A percentile compares a stretch with the other conserved stretches of the same genome.
phyloP scores from a whole-genome alignment of 192 early-diverging fungal species.

The Podila epigama region DNA sequence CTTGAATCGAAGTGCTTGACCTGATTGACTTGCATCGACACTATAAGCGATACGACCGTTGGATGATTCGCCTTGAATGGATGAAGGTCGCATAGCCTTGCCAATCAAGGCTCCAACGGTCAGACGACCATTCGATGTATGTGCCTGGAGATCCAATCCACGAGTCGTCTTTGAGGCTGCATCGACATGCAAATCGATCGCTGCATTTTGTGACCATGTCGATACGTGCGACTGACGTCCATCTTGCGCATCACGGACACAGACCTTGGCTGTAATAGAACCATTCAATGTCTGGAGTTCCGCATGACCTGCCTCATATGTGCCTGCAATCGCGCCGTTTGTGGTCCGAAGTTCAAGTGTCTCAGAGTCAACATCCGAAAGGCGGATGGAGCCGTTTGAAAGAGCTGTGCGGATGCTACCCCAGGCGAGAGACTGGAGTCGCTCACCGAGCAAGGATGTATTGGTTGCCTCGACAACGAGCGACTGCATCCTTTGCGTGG shows the following conservation, averaged over 20 bases:
- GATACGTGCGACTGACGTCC: slow-evolving; percentile 8
- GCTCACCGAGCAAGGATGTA: slow-evolving; percentile 5
- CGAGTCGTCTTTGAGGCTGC: slow-evolving; percentile 12
- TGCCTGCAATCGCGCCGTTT: slow-evolving; percentile 16
- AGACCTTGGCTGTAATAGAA: slow-evolving; percentile 13
- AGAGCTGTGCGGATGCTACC: slow-evolving; percentile 12
- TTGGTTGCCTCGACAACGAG: slow-evolving; percentile 10
- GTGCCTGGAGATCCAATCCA: slow-evolving; percentile 25
- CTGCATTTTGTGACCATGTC: slow-evolving; percentile 6
- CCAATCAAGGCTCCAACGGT: slow-evolving; percentile 14
- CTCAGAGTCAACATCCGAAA: slow-evolving; percentile 5
- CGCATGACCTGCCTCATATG: slow-evolving; percentile 18
- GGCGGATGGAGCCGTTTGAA: slow-evolving; percentile 13
- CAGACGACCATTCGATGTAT: slow-evolving; percentile 7
- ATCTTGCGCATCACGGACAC: slow-evolving; percentile 15
- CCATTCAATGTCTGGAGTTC: slow-evolving; percentile 22
- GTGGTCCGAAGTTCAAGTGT: neutral
- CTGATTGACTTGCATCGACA: slow-evolving; percentile 19
- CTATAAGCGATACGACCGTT: slow-evolving; percentile 19
- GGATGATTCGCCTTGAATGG: slow-evolving; percentile 2
- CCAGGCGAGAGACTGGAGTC: slow-evolving; percentile 9
- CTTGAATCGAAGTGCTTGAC: slow-evolving; percentile 17
- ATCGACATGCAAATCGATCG: slow-evolving; percentile 9
- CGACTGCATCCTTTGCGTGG: neutral
- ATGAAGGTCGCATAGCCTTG: slow-evolving; percentile 18